These are phyloP conservation scores for Calamus simplicifolius DNA, from an alignment of 176 grass and related monocot species.

Conservation along the genomic window DNA sequence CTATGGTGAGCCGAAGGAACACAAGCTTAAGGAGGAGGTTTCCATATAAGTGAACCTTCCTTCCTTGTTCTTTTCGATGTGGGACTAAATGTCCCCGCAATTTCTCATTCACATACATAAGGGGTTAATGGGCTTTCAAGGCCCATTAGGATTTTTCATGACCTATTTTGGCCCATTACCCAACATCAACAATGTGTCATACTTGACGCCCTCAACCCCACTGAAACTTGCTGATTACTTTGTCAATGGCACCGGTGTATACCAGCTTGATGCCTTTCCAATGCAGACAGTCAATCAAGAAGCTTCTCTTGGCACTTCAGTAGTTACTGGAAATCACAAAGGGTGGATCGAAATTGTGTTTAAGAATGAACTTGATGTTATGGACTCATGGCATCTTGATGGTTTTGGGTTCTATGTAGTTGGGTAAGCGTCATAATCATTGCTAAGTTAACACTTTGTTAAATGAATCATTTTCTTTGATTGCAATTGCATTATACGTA, in stretches of 20 bases:
- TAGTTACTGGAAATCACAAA: constrained; percentile 1
- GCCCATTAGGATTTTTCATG: no score
- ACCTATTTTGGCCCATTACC: no score
- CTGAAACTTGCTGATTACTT: constrained; percentile 8
- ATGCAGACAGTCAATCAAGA: constrained; percentile 1
- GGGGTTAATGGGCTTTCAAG: no score
- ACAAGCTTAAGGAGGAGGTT: no score
- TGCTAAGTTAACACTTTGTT: no score
- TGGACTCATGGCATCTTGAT: constrained; percentile 11
- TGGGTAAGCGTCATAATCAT: constrained; percentile 1
- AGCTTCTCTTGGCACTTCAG: background rate
- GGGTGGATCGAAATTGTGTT: constrained; percentile 5
- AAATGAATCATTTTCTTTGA: no score
- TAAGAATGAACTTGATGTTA: constrained; percentile 1
- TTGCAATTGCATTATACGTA: no score
- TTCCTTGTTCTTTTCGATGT: no score
- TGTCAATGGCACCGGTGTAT: background rate
- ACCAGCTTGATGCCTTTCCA: constrained; percentile 8
- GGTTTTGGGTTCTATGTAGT: constrained; percentile 7
- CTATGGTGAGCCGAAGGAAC: no score
- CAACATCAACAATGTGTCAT: constrained; percentile 5
- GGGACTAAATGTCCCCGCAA: no score
- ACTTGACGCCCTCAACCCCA: background rate
- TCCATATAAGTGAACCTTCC: no score
- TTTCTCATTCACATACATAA: no score